Conservation (phyloP, 768 basidiomycete species). For the Grammothele lineata region DNA sequence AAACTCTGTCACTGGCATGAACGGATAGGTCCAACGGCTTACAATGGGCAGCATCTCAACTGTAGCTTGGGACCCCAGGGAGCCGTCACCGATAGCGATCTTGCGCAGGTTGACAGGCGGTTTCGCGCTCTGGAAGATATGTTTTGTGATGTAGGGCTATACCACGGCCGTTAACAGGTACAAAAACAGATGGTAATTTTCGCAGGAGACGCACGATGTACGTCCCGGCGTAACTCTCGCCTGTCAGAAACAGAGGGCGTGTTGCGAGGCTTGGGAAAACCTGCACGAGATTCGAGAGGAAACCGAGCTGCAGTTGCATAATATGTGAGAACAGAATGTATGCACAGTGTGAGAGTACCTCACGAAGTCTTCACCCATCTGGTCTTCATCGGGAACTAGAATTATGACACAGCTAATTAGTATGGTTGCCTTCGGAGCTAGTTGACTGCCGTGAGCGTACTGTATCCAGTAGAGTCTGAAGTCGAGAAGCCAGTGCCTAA, state of each 20-base stretch:
- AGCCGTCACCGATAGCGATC: slow-evolving; percentile 68
- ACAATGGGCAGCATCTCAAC: slow-evolving; percentile 20
- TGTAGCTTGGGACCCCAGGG: slow-evolving; percentile 34
- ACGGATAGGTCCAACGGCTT: slow-evolving; percentile 30
- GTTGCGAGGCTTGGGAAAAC: slow-evolving; percentile 67
- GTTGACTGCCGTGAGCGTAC: slow-evolving; percentile 37
- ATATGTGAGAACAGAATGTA: background rate
- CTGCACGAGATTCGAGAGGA: slow-evolving; percentile 63
- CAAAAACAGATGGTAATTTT: slow-evolving; percentile 26
- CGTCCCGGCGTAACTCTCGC: slow-evolving; percentile 72
- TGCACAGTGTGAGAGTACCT: slow-evolving; percentile 16
- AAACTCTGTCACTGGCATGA: slow-evolving; percentile 41
- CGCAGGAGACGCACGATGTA: slow-evolving; percentile 64
- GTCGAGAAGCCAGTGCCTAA: slow-evolving; percentile 61
- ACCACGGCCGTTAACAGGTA: slow-evolving; percentile 29
- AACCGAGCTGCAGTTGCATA: slow-evolving; percentile 49
- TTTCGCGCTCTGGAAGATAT: slow-evolving; percentile 55
- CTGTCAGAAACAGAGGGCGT: slow-evolving; percentile 64
- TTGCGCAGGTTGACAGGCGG: slow-evolving; percentile 69
- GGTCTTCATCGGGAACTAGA: slow-evolving; percentile 56
- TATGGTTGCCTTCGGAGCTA: too few relatives aligned
- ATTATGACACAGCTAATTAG: too few relatives aligned
- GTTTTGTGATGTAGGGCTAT: slow-evolving; percentile 72
- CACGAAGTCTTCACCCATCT: slow-evolving; percentile 52
- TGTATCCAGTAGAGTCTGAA: slow-evolving; percentile 55